These are phyloP conservation scores for Teunomyces funiuensis DNA, from an alignment of 805 yeast genomes.

Conservation along the genomic window DNA sequence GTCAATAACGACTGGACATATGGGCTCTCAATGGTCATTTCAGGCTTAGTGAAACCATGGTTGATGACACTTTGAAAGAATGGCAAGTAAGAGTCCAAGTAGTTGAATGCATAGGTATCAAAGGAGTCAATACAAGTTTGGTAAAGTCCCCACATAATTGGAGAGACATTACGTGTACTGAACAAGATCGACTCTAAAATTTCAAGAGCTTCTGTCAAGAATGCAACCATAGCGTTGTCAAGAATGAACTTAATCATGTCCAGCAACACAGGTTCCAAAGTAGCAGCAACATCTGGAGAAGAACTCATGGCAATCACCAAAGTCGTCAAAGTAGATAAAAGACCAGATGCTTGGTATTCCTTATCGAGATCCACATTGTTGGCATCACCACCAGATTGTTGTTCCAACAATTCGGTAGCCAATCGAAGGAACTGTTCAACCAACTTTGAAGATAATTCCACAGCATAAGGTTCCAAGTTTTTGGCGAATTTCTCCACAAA, in stretches of 20 bases:
- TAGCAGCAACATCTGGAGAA: slow-evolving; percentile 37
- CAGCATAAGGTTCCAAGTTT: slow-evolving; percentile 69
- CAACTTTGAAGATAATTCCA: slow-evolving; percentile 50
- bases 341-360: slow-evolving; percentile 45
- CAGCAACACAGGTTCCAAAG: slow-evolving; percentile 33
- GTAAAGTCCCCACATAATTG: slow-evolving; percentile 53
- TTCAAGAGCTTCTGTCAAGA: slow-evolving; percentile 39
- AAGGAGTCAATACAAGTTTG: slow-evolving; percentile 51
- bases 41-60: slow-evolving; percentile 45
- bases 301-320: slow-evolving; percentile 43
- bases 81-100: slow-evolving; percentile 55
- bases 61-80: slow-evolving; percentile 55
- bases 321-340: slow-evolving; percentile 42
- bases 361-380: slow-evolving; percentile 30
- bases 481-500: slow-evolving; percentile 44
- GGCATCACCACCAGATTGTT: slow-evolving; percentile 16
- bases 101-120: slow-evolving; percentile 60
- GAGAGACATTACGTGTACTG: slow-evolving; percentile 52
- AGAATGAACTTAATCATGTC: slow-evolving; percentile 34
- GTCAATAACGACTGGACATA: slow-evolving; percentile 38
- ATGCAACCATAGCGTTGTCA: slow-evolving; percentile 40
- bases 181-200: slow-evolving; percentile 54
- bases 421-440: slow-evolving; percentile 73
- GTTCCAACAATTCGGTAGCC: slow-evolving; percentile 55
- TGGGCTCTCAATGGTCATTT: slow-evolving; percentile 37